Conservation (phyloP, 78 protist species). For the Creolimax fragrantissima region DNA sequence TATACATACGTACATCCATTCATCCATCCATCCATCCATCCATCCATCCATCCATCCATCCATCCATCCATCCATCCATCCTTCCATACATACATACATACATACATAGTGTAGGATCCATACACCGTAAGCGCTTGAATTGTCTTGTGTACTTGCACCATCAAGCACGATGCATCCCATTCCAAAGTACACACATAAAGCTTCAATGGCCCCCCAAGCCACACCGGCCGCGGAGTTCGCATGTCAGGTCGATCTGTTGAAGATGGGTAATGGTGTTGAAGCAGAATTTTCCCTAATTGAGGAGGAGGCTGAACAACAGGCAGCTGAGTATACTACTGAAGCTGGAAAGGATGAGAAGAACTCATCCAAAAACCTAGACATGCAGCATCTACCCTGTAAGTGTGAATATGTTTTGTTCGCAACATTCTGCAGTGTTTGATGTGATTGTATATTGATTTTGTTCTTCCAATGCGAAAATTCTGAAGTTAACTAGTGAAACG, state of each 20-base stretch:
- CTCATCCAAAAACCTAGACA: background rate
- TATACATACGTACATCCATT: background rate
- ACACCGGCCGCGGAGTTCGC: background rate
- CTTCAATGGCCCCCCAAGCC: background rate
- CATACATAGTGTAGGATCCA: background rate
- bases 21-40: background rate
- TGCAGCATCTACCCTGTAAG: background rate
- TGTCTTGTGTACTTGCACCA: no score
- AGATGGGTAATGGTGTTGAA: background rate
- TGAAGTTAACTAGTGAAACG: no score
- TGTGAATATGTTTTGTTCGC: background rate
- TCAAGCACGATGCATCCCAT: no score
- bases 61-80: background rate
- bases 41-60: background rate
- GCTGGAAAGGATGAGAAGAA: background rate
- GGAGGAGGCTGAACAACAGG: background rate
- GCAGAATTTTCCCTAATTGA: background rate
- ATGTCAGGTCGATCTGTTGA: background rate
- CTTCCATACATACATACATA: background rate
- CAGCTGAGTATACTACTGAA: background rate
- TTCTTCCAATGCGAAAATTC: no score
- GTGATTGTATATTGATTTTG: no score
- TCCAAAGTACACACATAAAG: no score
- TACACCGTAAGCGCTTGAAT: no score
- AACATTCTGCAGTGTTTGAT: no score